These are phyloP conservation scores for Penicillium sp. DNA, from an alignment of 2,329 filamentous ascomycete genomes.

Conservation along the genomic window DNA sequence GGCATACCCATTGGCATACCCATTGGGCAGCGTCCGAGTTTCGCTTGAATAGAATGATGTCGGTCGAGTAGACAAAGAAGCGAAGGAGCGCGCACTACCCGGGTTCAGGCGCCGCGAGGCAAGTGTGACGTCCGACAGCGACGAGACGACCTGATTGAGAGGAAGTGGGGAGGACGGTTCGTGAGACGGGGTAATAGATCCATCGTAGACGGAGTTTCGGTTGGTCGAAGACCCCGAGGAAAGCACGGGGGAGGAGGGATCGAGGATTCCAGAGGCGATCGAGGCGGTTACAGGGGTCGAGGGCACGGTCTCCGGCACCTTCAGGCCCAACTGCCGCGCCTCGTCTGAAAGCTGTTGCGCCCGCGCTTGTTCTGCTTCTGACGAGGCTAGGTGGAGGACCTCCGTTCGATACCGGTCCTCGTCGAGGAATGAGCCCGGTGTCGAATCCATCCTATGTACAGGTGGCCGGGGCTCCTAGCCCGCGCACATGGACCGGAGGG, in stretches of 20 bases:
- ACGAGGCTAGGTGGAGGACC: constrained; percentile 34
- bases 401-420: constrained; percentile 36
- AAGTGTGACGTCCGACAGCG: constrained; percentile 32
- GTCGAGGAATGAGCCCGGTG: constrained; percentile 25
- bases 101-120: constrained; percentile 28
- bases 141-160: constrained; percentile 30
- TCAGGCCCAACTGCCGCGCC: constrained; percentile 37
- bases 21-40: constrained; percentile 20
- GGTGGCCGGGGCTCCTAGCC: constrained; percentile 18
- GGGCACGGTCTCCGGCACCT: constrained; percentile 30
- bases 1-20: neutral
- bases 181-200: constrained; percentile 22
- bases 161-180: constrained; percentile 18
- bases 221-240: constrained; percentile 33
- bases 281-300: constrained; percentile 36
- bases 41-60: constrained; percentile 39
- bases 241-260: constrained; percentile 32
- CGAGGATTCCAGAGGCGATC: constrained; percentile 33
- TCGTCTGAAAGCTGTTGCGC: constrained; percentile 38
- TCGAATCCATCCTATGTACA: constrained; percentile 27
- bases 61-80: constrained; percentile 39
- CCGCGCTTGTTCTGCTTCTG: constrained; percentile 35
- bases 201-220: constrained; percentile 30
- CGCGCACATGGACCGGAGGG: constrained; percentile 19
- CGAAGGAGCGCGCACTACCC: constrained; percentile 36